Conservation (phyloP, 345 rosid genomes). For the Draba incana region DNA sequence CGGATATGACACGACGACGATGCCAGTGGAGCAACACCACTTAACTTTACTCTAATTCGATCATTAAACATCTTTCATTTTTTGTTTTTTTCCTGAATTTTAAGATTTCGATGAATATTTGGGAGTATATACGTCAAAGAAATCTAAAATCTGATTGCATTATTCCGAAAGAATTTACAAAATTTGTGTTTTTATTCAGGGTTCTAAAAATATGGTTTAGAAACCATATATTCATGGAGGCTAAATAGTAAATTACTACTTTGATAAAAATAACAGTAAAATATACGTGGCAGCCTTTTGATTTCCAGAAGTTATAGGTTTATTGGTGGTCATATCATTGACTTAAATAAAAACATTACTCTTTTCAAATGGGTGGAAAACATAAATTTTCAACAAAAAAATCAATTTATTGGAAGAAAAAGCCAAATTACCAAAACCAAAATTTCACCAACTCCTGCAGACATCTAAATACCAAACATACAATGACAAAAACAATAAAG, state of each 20-base stretch:
- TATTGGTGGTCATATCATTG: conserved; percentile 14
- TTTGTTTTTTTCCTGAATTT: neutral
- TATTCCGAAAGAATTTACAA: too few relatives aligned
- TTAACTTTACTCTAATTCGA: conserved; percentile 32
- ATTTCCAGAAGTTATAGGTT: conserved; percentile 6
- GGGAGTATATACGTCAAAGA: neutral
- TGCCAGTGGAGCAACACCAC: conserved; percentile 40
- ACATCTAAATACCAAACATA: conserved; percentile 11
- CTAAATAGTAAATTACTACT: neutral
- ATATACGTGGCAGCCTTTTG: conserved; percentile 20
- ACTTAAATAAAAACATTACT: conserved; percentile 9
- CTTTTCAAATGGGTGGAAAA: conserved; percentile 5
- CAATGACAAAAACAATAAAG: conserved; percentile 11
- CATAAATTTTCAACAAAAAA: conserved; percentile 21
- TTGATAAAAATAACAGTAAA: neutral
- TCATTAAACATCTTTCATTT: neutral
- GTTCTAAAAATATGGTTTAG: too few relatives aligned
- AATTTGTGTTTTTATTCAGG: too few relatives aligned
- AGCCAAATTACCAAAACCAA: conserved; percentile 35
- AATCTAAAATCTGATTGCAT: neutral
- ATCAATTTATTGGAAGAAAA: conserved; percentile 2
- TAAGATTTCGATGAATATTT: neutral
- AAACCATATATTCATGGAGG: neutral
- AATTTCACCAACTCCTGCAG: conserved; percentile 33
- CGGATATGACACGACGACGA: conserved; percentile 39